Evolutionary conservation across 805 yeast species (phyloP), one percentile per base, ranked within the genome.

Genomic region (Blastobotrys parvus): DNA sequence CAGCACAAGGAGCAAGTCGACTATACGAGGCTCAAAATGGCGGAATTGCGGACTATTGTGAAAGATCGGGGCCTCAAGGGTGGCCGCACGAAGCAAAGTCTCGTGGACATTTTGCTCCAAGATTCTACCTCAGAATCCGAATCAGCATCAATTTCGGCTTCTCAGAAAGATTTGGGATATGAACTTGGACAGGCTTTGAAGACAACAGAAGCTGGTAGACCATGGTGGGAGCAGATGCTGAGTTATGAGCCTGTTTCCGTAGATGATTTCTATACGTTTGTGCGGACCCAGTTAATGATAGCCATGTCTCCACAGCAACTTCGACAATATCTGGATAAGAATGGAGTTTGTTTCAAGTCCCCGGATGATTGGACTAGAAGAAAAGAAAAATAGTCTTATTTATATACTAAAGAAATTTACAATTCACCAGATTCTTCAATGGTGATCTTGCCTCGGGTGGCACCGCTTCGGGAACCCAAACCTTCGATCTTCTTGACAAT

Each of bases 401-500:
- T n/a, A n/a, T n/a, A n/a, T n/a, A n/a, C n/a, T 5, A 4, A 4
- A 5, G 15, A 29, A 13, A 29, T 29, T 69, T 71, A 70, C 62
- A 77, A 61, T 65, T 75, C 79, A 61, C 85, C 84, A 53, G 72
- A 69, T 51, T 72, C 74, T 61, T 73, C 84, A 60, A 84, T 74
- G 65, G 72, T 69, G 61, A 84, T 67, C 63, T 69, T 72, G 52
- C 79, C 80, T 47, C 67, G 68, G 62, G 94, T 77, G 55, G 74
- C 65, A 63, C 94, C 94, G 49, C 74, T 61, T 56, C 63, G 61
- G 46, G 88, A 72, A 59, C 94, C 94, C 61, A 65, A 73, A 45
- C 78, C 62, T 75, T 89, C 96, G 58, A 88, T 75, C 71, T 77
- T 79, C 82, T 82, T 80, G 66, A 89, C 86, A 55, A 86, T 70